Percentiles rank a stretch among this genome's conserved stretches.
These are phyloP conservation scores for Tolypocladium ovalisporum DNA, from an alignment of 2,329 filamentous ascomycete genomes.

Conservation along the genomic window DNA sequence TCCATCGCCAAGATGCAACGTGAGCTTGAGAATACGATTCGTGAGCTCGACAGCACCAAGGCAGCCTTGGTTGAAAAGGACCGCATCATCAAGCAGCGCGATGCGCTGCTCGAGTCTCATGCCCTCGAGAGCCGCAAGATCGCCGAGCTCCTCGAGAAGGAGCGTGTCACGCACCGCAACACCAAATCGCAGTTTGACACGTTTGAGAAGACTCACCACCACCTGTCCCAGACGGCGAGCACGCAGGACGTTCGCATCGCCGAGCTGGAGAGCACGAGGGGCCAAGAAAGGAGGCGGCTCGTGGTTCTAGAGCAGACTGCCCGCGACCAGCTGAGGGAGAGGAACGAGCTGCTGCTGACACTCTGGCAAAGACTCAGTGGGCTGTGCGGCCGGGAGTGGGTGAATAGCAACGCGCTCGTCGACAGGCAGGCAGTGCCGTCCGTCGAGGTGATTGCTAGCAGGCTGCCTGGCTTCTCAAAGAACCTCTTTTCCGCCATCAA, in stretches of 20 bases:
- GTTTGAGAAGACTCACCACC: conserved; percentile 76
- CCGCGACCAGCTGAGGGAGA: conserved; percentile 78
- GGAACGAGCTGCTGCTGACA: conserved; percentile 78
- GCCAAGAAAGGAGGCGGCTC: conserved; percentile 68
- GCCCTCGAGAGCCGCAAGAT: conserved; percentile 78
- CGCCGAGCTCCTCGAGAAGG: conserved; percentile 81
- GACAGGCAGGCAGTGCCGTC: conserved; percentile 75
- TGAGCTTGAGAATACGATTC: conserved; percentile 73
- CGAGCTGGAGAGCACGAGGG: conserved; percentile 74
- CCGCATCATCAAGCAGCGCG: conserved; percentile 77
- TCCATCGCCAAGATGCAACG: conserved; percentile 80
- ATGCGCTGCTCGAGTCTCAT: conserved; percentile 77
- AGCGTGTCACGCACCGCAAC: conserved; percentile 72
- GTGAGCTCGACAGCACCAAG: conserved; percentile 71
- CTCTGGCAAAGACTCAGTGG: conserved; percentile 82
- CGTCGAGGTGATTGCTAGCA: conserved; percentile 74
- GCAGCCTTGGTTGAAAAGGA: conserved; percentile 81
- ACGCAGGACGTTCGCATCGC: conserved; percentile 75
- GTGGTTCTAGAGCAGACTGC: conserved; percentile 66
- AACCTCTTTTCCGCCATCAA: conserved; percentile 82
- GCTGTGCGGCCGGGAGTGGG: conserved; percentile 86
- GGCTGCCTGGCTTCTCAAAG: conserved; percentile 79
- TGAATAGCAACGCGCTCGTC: conserved; percentile 77
- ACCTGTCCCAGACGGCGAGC: conserved; percentile 74
- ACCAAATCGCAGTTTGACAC: conserved; percentile 84